These are phyloP conservation scores for Lagerstroemia speciosa DNA, from an alignment of 345 rosid genomes.

Conservation along the genomic window DNA sequence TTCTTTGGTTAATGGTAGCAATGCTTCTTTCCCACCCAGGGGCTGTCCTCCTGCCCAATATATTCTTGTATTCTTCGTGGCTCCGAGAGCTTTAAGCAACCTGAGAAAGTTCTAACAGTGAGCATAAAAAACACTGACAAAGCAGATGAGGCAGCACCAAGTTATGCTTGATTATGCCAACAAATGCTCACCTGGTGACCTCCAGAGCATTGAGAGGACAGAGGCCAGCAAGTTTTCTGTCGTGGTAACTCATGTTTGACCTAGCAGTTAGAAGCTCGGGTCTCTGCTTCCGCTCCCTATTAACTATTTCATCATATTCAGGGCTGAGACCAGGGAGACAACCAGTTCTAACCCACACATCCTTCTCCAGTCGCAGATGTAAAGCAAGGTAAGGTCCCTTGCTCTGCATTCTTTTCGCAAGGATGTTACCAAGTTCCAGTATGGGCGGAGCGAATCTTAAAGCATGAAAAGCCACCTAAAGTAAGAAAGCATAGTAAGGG, in stretches of 20 bases:
- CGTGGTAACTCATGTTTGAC: slow-evolving; percentile 71
- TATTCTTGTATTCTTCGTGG: slow-evolving; percentile 56
- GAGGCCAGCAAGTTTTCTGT: slow-evolving; percentile 76
- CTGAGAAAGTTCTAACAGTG: slow-evolving; percentile 17
- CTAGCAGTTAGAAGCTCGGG: slow-evolving; percentile 89
- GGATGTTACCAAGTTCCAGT: slow-evolving; percentile 64
- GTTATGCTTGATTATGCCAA: background rate
- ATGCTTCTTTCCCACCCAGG: slow-evolving; percentile 70
- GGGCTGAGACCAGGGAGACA: slow-evolving; percentile 80
- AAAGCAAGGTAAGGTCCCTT: slow-evolving; percentile 87
- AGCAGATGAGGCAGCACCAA: background rate
- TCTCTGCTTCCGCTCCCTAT: slow-evolving; percentile 57
- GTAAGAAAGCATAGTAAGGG: background rate
- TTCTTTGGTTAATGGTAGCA: slow-evolving; percentile 52
- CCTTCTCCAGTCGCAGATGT: slow-evolving; percentile 86
- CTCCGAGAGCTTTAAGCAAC: slow-evolving; percentile 91
- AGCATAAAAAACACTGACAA: background rate
- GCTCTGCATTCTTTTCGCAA: slow-evolving; percentile 70
- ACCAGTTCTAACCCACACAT: slow-evolving; percentile 94
- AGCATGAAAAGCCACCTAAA: slow-evolving; percentile 81
- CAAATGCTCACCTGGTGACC: slow-evolving; percentile 54
- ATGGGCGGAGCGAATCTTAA: slow-evolving; percentile 59
- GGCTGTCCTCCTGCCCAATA: slow-evolving; percentile 98
- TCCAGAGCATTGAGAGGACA: slow-evolving; percentile 89
- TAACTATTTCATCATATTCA: slow-evolving; percentile 61